Conservation (phyloP, 805 yeast genomes). For the baker's yeast (Saccharomyces cerevisiae) region DNA sequence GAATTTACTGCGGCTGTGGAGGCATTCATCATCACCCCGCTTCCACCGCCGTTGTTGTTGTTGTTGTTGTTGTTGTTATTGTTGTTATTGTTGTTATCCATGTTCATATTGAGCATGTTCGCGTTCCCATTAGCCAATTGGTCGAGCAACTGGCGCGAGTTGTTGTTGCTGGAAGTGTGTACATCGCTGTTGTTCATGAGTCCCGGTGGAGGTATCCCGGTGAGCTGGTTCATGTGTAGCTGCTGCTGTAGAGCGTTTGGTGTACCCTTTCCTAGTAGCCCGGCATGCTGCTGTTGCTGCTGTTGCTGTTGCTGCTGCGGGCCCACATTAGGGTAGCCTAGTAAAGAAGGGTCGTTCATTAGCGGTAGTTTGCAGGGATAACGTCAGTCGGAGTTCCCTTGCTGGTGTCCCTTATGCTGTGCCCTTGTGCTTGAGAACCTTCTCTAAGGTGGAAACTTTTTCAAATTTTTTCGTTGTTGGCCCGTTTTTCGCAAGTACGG, state of each 20-base stretch:
- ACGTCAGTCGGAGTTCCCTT: background rate
- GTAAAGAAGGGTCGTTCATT: constrained; percentile 24
- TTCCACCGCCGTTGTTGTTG: constrained; percentile 1
- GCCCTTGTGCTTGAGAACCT: background rate
- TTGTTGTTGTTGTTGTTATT: constrained; percentile 2
- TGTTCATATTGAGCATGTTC: constrained; percentile 8
- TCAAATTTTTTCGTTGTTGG: background rate
- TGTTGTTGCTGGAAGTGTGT: constrained; percentile 35
- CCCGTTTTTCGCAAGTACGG: background rate
- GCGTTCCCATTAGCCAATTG: constrained; percentile 9
- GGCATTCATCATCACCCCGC: background rate
- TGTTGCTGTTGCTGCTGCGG: constrained; percentile 5
- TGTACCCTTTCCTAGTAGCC: constrained; percentile 8
- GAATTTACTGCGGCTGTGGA: background rate
- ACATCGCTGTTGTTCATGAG: constrained; percentile 17
- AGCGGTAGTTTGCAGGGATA: background rate
- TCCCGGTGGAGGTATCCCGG: constrained; percentile 22
- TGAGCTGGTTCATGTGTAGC: constrained; percentile 3
- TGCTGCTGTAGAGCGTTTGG: constrained; percentile 8
- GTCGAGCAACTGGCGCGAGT: constrained; percentile 20
- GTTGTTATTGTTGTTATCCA: constrained; percentile 2
- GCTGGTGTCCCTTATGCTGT: background rate
- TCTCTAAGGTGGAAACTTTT: background rate
- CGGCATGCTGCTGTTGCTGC: constrained; percentile 9
- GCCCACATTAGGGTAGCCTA: constrained; percentile 21